phyloP scores from a whole-genome alignment of 2,329 filamentous ascomycete species.

The Phaeomoniella chlamydospora region DNA sequence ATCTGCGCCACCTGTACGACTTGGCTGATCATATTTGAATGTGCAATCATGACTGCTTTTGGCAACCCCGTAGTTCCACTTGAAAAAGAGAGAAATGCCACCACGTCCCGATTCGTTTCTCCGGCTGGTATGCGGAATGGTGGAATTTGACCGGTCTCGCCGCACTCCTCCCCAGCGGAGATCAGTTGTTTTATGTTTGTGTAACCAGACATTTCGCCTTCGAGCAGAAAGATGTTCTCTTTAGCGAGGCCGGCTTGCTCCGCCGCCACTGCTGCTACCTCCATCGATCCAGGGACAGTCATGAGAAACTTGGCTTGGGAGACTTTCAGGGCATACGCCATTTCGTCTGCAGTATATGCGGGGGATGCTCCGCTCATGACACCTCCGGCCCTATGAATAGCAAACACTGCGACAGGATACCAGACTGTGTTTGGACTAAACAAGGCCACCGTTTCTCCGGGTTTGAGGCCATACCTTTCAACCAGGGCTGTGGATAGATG shows the following conservation, averaged over 20 bases:
- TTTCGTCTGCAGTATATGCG: conserved; percentile 53
- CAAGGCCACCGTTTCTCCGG: conserved; percentile 43
- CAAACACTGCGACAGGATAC: conserved; percentile 51
- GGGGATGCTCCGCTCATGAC: conserved; percentile 49
- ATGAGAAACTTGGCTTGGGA: conserved; percentile 43
- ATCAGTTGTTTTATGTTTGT: conserved; percentile 23
- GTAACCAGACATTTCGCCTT: conserved; percentile 36
- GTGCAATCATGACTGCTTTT: conserved; percentile 57
- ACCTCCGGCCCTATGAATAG: conserved; percentile 37
- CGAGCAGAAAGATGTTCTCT: conserved; percentile 40
- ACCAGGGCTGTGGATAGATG: conserved; percentile 46
- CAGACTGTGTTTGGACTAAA: conserved; percentile 53
- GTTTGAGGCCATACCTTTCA: conserved; percentile 37
- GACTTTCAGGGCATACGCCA: conserved; percentile 48
- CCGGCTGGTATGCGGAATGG: conserved; percentile 35
- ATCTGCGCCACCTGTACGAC: conserved; percentile 44
- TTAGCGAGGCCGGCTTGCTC: conserved; percentile 37
- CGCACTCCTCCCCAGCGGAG: conserved; percentile 18
- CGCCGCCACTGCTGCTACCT: conserved; percentile 39
- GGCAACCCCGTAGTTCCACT: conserved; percentile 62
- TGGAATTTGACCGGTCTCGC: conserved; percentile 26
- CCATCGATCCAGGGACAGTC: conserved; percentile 39
- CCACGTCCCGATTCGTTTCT: conserved; percentile 35
- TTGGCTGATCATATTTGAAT: conserved; percentile 43
- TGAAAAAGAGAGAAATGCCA: conserved; percentile 54